Conservation (phyloP, 805 yeast species). For the Lachancea lanzarotensis region DNA sequence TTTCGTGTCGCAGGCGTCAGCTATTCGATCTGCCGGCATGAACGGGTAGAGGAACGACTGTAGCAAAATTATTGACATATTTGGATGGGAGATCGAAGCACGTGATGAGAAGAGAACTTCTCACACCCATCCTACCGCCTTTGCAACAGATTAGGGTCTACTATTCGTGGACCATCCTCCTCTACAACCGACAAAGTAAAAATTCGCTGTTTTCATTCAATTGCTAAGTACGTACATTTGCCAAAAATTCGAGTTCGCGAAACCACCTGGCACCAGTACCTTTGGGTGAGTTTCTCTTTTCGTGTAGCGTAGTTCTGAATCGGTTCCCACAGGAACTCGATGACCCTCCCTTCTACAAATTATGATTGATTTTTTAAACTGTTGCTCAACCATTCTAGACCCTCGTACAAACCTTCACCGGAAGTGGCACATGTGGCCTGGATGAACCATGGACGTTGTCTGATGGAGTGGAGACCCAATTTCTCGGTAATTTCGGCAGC, state of each 20-base stretch:
- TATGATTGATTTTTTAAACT: constrained; percentile 69
- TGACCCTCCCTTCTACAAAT: constrained; percentile 3
- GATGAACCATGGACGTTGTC: constrained; percentile 99
- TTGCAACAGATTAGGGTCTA: no score
- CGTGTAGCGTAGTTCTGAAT: not conserved
- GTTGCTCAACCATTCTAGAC: constrained; percentile 93
- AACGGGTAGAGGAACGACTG: no score
- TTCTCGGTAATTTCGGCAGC: constrained; percentile 98
- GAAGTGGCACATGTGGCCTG: constrained; percentile 99
- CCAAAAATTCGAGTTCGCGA: not conserved
- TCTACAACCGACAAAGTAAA: no score
- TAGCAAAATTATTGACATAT: no score
- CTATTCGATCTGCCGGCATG: no score
- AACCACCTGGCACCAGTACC: constrained; percentile 3
- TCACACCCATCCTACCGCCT: no score
- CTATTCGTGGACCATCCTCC: no score
- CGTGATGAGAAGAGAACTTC: no score
- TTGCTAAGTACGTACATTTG: constrained; percentile 1
- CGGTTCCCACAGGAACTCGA: not conserved
- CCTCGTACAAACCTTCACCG: constrained; percentile 97
- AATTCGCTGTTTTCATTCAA: constrained; percentile 3
- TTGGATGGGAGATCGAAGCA: no score
- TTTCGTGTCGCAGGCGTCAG: no score
- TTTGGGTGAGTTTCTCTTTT: constrained; percentile 1
- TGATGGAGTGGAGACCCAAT: constrained; percentile 91